Conservation (phyloP, 179 eudicot species). For the Heliamphora pulchella region DNA sequence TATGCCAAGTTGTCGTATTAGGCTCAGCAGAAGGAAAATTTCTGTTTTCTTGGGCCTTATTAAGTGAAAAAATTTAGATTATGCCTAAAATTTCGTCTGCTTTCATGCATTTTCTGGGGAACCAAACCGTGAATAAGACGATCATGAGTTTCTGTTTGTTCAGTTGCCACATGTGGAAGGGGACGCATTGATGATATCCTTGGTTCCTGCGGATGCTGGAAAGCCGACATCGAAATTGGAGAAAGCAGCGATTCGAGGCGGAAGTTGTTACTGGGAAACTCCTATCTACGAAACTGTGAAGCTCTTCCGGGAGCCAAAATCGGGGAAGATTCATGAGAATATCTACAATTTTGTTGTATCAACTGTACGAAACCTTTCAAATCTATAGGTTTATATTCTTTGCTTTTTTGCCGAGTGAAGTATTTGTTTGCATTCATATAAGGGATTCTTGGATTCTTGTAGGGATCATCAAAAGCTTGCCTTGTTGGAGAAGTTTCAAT, state of each 20-base stretch:
- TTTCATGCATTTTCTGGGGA: conserved; percentile 15
- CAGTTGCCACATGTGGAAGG: conserved; percentile 53
- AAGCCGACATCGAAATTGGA: conserved; percentile 72
- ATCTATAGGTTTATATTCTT: conserved; percentile 6
- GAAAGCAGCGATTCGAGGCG: conserved; percentile 54
- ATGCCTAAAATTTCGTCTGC: neutral
- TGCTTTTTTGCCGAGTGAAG: conserved; percentile 10
- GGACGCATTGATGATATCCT: conserved; percentile 62
- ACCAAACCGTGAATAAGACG: neutral
- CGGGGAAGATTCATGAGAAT: conserved; percentile 78
- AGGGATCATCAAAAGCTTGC: conserved; percentile 72
- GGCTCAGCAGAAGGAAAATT: neutral
- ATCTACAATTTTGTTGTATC: conserved; percentile 71
- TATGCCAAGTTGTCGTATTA: neutral
- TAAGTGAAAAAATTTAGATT: neutral
- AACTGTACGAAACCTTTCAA: conserved; percentile 37
- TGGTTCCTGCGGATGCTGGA: conserved; percentile 77
- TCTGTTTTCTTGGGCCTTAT: neutral
- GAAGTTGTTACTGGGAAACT: conserved; percentile 74
- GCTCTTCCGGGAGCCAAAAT: conserved; percentile 59
- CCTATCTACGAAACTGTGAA: conserved; percentile 71
- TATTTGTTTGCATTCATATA: neutral
- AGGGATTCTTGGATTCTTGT: conserved; percentile 18
- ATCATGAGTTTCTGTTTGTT: neutral
- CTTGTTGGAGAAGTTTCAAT: conserved; percentile 85